Conservation (phyloP, 441 rosid species). For the Melastoma candidum region DNA sequence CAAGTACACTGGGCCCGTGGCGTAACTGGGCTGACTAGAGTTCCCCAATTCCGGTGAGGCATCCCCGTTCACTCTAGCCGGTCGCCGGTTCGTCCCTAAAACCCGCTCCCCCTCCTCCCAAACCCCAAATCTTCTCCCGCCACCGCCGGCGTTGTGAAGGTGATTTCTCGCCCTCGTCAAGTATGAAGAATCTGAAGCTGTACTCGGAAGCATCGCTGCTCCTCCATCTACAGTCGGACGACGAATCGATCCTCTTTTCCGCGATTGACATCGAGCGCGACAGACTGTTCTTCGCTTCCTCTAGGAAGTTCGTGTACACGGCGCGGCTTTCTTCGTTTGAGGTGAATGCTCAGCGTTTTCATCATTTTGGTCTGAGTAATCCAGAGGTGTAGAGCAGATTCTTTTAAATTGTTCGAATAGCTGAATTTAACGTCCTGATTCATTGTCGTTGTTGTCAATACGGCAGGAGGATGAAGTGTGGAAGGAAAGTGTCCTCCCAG, state of each 20-base stretch:
- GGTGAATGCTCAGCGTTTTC: constrained; percentile 13
- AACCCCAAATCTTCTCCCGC: too few species aligned
- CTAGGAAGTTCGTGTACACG: constrained; percentile 51
- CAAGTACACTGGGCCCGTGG: too few species aligned
- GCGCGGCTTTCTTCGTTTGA: constrained; percentile 52
- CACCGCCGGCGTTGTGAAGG: too few species aligned
- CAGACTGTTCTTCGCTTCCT: constrained; percentile 73
- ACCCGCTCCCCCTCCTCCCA: too few species aligned
- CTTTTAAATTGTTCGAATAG: not conserved
- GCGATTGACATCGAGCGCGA: constrained; percentile 74
- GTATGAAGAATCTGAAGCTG: constrained; percentile 75
- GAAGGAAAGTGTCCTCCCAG: constrained; percentile 24
- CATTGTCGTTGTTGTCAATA: not conserved
- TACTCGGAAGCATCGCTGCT: constrained; percentile 44
- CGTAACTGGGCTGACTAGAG: too few species aligned
- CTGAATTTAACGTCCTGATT: not conserved
- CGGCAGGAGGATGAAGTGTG: constrained; percentile 43
- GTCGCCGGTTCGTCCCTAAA: too few species aligned
- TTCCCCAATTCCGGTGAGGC: too few species aligned
- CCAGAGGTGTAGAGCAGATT: not conserved
- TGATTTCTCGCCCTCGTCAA: not conserved
- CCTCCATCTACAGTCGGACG: constrained; percentile 42
- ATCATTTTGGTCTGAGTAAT: not conserved
- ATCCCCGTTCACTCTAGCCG: too few species aligned
- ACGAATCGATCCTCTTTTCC: constrained; percentile 46